Evolutionary conservation across 1,139 yeast species (phyloP), one percentile per base, ranked within the genome.

Genomic region (Yamadazyma mexicana): DNA sequence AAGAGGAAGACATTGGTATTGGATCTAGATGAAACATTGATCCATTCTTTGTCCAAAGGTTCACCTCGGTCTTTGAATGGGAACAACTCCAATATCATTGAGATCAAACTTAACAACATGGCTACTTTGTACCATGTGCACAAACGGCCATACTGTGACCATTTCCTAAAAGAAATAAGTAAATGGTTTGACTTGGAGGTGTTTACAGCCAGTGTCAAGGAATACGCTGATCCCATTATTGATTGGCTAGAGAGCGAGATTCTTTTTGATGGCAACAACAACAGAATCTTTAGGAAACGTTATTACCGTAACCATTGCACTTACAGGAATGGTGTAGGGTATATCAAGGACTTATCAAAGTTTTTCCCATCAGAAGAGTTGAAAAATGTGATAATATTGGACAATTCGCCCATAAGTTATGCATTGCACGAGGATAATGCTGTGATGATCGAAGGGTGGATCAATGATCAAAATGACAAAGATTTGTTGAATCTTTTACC

Each of bases 141-240:
- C 55, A 92, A 91, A 58, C 73, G 98, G 43, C 98, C 98, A 0
- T 85, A 74, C 55, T 92, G 97, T 56, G 96, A 88, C 59, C 77
- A 79, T 49, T 92, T 92, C 56, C 68, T 92, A 23, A 72, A 79
- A 43, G 85, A 83, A 45, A 94, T 89, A 11, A 70, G 83, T 40
- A 80, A 81, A 52, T 92, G 98, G 98, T 92, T 81, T 61, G 87
- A 88, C 51, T 67, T 92, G 32, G 92, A 89, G 34, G 79, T 92
- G 10, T 89, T 89, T 66, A 92, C 98, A 0, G 98, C 98, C 2
- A 84, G 95, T 37, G 94, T 92, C 43, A 82, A 82, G 61, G 96
- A 89, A 58, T 92, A 92, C 54, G 98, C 98, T 0, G 98, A 92
- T 56, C 98, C 98, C 0, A 94, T 92, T 45, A 88, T 92, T 38